These are phyloP conservation scores for Nakazawaea pomicola DNA, from an alignment of 805 yeast genomes.

Conservation along the genomic window DNA sequence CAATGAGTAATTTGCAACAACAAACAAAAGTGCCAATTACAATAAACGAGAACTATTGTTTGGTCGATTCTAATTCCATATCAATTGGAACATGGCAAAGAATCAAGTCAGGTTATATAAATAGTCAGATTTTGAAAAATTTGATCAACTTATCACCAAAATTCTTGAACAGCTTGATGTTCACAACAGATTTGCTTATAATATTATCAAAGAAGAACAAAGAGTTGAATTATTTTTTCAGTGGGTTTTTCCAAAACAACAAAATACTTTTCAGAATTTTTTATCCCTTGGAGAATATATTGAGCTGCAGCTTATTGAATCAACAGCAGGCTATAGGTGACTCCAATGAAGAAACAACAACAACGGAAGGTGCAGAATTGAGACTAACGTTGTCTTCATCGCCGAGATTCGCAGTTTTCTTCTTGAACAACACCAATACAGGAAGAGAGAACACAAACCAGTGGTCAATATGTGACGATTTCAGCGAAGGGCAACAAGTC, in stretches of 20 bases:
- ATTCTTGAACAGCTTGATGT: slow-evolving; percentile 58
- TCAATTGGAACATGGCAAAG: slow-evolving; percentile 83
- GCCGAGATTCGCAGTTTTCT: slow-evolving; percentile 77
- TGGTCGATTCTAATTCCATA: slow-evolving; percentile 62
- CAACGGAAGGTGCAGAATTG: slow-evolving; percentile 34
- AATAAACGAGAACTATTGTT: slow-evolving; percentile 61
- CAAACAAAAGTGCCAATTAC: slow-evolving; percentile 38
- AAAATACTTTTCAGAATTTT: slow-evolving; percentile 70
- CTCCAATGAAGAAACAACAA: slow-evolving; percentile 25
- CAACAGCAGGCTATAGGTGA: slow-evolving; percentile 32
- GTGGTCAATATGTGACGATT: slow-evolving; percentile 82
- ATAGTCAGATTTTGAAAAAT: slow-evolving; percentile 33
- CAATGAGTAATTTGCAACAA: slow-evolving; percentile 17
- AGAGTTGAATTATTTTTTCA: slow-evolving; percentile 74
- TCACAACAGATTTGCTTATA: slow-evolving; percentile 65
- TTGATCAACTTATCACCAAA: slow-evolving; percentile 64
- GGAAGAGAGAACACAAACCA: slow-evolving; percentile 49
- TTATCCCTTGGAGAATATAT: slow-evolving; percentile 58
- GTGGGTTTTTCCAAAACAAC: slow-evolving; percentile 63
- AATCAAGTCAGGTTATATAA: slow-evolving; percentile 57
- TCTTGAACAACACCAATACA: slow-evolving; percentile 44
- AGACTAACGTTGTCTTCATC: slow-evolving; percentile 48
- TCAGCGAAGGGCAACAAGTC: slow-evolving; percentile 80
- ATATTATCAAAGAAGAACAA: slow-evolving; percentile 63
- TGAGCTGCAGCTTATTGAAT: slow-evolving; percentile 48